Conservation (phyloP, 192 early-diverging fungal genomes). For the Rhizophagus clarus region DNA sequence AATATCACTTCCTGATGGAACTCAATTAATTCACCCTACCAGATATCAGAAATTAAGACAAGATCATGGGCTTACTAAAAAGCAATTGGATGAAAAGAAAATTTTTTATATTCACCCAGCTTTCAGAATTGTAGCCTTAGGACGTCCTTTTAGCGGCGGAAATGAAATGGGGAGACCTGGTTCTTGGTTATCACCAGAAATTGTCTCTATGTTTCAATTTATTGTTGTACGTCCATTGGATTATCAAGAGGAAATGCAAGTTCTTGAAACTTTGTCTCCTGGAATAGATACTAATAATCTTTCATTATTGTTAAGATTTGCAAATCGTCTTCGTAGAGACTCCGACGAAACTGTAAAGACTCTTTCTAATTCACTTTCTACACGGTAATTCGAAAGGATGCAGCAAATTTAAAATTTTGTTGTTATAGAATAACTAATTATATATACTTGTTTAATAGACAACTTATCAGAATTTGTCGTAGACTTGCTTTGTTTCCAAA, state of each 20-base stretch:
- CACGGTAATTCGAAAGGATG: conserved; percentile 47
- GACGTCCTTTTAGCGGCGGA: conserved; percentile 53
- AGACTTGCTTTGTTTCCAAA: conserved; percentile 63
- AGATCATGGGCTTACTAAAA: conserved; percentile 45
- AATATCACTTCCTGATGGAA: conserved; percentile 68
- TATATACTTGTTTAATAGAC: conserved; percentile 42
- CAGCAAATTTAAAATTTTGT: neutral
- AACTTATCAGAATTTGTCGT: conserved; percentile 72
- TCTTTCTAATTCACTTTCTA: conserved; percentile 64
- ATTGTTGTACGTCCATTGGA: conserved; percentile 62
- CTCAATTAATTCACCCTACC: conserved; percentile 51
- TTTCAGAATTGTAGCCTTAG: conserved; percentile 76
- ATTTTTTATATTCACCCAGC: conserved; percentile 67
- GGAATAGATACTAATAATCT: conserved; percentile 50
- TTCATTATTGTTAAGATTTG: conserved; percentile 53
- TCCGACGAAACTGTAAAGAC: conserved; percentile 62
- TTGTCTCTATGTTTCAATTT: conserved; percentile 72
- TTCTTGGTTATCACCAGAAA: conserved; percentile 73
- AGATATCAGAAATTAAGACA: conserved; percentile 60
- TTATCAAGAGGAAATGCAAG: conserved; percentile 50
- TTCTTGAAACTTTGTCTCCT: conserved; percentile 54
- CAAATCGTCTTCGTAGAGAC: conserved; percentile 58
- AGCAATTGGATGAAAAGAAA: conserved; percentile 52
- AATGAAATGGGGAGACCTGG: conserved; percentile 49
- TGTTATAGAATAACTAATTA: neutral